Conservation (phyloP, 2,329 filamentous ascomycete species). For the Ophiostoma novo-ulmi region DNA sequence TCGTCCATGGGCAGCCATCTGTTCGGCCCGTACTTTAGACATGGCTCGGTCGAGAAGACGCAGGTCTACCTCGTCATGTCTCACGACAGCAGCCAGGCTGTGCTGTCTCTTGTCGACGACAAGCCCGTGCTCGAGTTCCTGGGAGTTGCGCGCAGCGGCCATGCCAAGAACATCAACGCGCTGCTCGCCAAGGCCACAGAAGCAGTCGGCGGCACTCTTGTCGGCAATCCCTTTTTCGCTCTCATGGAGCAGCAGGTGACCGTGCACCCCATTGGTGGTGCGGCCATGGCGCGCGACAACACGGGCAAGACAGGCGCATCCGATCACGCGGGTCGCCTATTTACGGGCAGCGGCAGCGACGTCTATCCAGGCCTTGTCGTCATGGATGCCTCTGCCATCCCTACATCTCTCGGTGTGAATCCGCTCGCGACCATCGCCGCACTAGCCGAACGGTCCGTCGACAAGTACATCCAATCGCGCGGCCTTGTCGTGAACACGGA, state of each 20-base stretch:
- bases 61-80: conserved; percentile 63
- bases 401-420: conserved; percentile 59
- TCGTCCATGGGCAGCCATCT: conserved; percentile 50
- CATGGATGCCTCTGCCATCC: conserved; percentile 57
- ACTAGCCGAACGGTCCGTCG: conserved; percentile 59
- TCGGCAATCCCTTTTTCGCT: conserved; percentile 55
- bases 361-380: conserved; percentile 55
- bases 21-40: conserved; percentile 52
- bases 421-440: conserved; percentile 66
- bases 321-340: conserved; percentile 57
- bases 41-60: conserved; percentile 54
- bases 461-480: conserved; percentile 42
- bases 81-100: conserved; percentile 60
- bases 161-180: conserved; percentile 49
- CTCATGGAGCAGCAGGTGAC: conserved; percentile 55
- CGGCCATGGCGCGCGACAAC: conserved; percentile 56
- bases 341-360: conserved; percentile 47
- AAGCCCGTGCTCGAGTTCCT: conserved; percentile 56
- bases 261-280: conserved; percentile 63
- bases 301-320: conserved; percentile 54
- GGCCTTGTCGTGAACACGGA: conserved; percentile 43
- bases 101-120: conserved; percentile 51
- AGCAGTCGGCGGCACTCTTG: conserved; percentile 55
- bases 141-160: conserved; percentile 52
- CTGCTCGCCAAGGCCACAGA: conserved; percentile 51